Evolutionary conservation across 75 land plant species (phyloP).

Genomic region (Pseudotsuga menziesii): DNA sequence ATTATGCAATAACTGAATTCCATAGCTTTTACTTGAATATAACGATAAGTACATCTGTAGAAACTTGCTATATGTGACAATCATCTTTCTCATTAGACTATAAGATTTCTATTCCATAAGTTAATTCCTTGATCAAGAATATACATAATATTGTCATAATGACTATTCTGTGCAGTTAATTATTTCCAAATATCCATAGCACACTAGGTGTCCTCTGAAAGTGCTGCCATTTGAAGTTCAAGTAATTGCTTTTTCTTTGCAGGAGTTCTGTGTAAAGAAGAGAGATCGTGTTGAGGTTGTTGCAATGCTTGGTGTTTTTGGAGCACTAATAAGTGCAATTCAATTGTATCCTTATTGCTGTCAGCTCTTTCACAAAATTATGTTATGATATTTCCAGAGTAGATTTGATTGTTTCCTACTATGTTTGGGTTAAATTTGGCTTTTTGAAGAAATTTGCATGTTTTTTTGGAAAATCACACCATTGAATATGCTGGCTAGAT

Average conservation of each 20-base stretch:
- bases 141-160: background rate
- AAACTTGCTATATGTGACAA: background rate
- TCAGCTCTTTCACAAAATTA: background rate
- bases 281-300: conserved; percentile 62
- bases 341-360: conserved; percentile 51
- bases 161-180: background rate
- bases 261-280: conserved; percentile 75
- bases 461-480: too few relatives aligned
- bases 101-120: background rate
- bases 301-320: conserved; percentile 61
- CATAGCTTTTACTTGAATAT: background rate
- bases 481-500: background rate
- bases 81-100: background rate
- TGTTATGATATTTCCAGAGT: background rate
- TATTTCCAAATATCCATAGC: background rate
- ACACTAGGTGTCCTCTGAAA: background rate
- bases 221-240: background rate
- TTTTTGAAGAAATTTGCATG: too few relatives aligned
- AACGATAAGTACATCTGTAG: background rate
- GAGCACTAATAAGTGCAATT: conserved; percentile 45
- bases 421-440: too few relatives aligned
- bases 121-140: background rate
- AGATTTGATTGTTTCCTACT: background rate
- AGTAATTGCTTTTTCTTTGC: conserved; percentile 7
- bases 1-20: background rate